These are phyloP conservation scores for Zygosaccharomyces pseudobailii DNA, from an alignment of 1,139 yeast genomes.

Conservation along the genomic window DNA sequence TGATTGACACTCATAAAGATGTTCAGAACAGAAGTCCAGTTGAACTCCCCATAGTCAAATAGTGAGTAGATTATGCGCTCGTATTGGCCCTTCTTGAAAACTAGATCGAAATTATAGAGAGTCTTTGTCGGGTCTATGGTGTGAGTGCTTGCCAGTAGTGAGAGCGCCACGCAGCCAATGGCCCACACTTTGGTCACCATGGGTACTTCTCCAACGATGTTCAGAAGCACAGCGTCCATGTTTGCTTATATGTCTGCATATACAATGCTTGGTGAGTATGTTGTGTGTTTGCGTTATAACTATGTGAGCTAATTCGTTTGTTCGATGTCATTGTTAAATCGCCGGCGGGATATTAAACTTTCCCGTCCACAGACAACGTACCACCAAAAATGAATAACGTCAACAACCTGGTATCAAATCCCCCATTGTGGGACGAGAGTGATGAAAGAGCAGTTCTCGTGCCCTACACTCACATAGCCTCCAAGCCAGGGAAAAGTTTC, in stretches of 20 bases:
- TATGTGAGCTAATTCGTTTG: too few relatives aligned
- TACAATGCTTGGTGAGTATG: background rate
- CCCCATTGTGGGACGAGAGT: slow-evolving; percentile 21
- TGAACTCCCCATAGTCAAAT: slow-evolving; percentile 27
- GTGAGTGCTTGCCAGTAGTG: slow-evolving; percentile 23
- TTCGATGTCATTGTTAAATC: background rate
- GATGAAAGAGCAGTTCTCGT: slow-evolving; percentile 20
- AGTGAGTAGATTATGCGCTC: slow-evolving; percentile 28
- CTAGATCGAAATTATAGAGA: slow-evolving; percentile 29
- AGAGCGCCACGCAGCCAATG: slow-evolving; percentile 24
- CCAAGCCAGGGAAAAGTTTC: slow-evolving; percentile 54
- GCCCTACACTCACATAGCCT: slow-evolving; percentile 50
- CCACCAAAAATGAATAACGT: slow-evolving; percentile 10
- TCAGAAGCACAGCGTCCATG: slow-evolving; percentile 29
- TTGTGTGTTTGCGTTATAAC: too few relatives aligned
- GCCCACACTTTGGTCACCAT: slow-evolving; percentile 30
- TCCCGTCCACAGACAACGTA: background rate
- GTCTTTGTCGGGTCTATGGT: slow-evolving; percentile 22
- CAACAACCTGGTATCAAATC: slow-evolving; percentile 14
- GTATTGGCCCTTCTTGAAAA: slow-evolving; percentile 30
- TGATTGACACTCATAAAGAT: slow-evolving; percentile 23
- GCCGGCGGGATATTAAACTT: background rate
- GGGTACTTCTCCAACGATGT: slow-evolving; percentile 28
- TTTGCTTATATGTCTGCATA: background rate
- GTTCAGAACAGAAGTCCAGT: slow-evolving; percentile 23